phyloP scores from a whole-genome alignment of 345 rosid genomes.

The Streptanthus diversifolius region DNA sequence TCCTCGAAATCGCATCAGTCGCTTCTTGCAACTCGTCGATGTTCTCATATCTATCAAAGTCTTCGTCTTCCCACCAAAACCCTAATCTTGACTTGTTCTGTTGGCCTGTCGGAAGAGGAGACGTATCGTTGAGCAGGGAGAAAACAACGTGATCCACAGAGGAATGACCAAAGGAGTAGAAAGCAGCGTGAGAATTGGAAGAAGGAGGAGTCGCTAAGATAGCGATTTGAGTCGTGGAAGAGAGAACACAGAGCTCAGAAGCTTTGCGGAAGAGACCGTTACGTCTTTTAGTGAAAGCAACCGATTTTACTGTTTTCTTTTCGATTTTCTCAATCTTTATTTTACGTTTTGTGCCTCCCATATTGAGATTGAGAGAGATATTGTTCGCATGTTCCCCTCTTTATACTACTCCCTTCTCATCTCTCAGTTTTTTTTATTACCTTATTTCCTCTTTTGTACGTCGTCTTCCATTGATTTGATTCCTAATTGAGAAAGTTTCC shows the following conservation, averaged over 20 bases:
- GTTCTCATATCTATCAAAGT: not conserved
- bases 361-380: not conserved
- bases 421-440: not conserved
- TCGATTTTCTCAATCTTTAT: conserved; percentile 1
- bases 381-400: not conserved
- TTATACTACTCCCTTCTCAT: not conserved
- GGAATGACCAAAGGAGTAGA: conserved; percentile 26
- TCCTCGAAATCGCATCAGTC: not conserved
- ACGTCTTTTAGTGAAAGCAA: conserved; percentile 15
- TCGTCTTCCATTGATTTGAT: not conserved
- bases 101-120: not conserved
- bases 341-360: conserved; percentile 16
- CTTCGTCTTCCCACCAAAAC: conserved; percentile 27
- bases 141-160: conserved; percentile 21
- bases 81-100: not conserved
- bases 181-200: conserved; percentile 20
- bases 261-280: conserved; percentile 26
- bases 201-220: conserved; percentile 17
- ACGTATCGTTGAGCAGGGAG: not conserved
- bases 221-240: conserved; percentile 15
- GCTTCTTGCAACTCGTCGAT: conserved; percentile 5
- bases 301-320: not conserved
- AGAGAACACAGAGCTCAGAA: conserved; percentile 10
- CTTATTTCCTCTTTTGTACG: not conserved
- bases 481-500: not conserved